A percentile compares a stretch with the other conserved stretches of the same genome.
Conservation (phyloP, 345 rosid species). For the Moricandia arvensis region DNA sequence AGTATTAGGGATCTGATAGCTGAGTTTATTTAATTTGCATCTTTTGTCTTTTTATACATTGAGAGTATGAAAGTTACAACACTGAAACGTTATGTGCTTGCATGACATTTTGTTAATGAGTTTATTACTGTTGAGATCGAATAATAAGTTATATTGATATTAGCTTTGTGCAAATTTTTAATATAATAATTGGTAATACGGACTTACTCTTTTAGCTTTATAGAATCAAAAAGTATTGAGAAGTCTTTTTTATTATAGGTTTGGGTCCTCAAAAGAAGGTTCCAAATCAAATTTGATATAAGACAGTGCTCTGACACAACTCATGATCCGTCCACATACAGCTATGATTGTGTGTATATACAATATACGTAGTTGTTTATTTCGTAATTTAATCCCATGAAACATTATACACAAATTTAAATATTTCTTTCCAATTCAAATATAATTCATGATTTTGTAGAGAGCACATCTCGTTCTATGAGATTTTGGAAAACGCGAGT, state of each 20-base stretch:
- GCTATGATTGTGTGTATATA: constrained; percentile 16
- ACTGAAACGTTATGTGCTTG: not conserved
- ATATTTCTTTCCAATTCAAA: constrained; percentile 22
- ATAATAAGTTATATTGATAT: not conserved
- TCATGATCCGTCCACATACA: constrained; percentile 28
- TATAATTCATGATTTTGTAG: constrained; percentile 1
- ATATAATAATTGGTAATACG: constrained; percentile 3
- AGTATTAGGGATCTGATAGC: constrained; percentile 37
- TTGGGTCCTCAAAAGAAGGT: constrained; percentile 32
- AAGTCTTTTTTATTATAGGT: not conserved
- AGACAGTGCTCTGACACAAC: constrained; percentile 36
- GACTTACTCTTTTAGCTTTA: not conserved
- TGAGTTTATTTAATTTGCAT: not conserved
- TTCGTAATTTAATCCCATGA: constrained; percentile 8
- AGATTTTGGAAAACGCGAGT: constrained; percentile 21
- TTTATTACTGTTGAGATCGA: not conserved
- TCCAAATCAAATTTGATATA: constrained; percentile 33
- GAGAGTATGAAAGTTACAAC: not conserved
- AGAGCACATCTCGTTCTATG: constrained; percentile 14
- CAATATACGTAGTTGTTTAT: not conserved
- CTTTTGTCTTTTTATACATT: constrained; percentile 12
- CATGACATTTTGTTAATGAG: not conserved
- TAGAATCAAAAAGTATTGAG: not conserved
- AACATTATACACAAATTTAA: constrained; percentile 4
- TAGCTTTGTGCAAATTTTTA: not conserved